phyloP scores from a whole-genome alignment of 2,329 filamentous ascomycete species.

The Xylaria polymorpha region DNA sequence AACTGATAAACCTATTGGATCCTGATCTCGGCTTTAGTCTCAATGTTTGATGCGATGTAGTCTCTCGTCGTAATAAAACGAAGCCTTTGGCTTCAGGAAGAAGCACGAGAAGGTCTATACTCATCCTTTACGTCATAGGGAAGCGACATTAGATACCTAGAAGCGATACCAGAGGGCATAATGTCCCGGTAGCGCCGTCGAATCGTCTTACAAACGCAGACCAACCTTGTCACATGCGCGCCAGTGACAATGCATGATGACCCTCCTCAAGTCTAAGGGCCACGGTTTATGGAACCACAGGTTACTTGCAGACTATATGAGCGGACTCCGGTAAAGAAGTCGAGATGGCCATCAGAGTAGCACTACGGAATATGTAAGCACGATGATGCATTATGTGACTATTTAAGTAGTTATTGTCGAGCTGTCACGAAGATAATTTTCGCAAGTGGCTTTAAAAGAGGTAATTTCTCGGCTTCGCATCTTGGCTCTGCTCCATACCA shows the following conservation, averaged over 20 bases:
- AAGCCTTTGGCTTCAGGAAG: background rate
- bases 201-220: slow-evolving; percentile 17
- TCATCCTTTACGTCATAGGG: background rate
- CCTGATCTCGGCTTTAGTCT: background rate
- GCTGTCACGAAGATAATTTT: slow-evolving; percentile 13
- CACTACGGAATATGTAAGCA: slow-evolving; percentile 17
- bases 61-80: background rate
- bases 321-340: slow-evolving; percentile 7
- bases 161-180: slow-evolving; percentile 10
- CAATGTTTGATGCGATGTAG: background rate
- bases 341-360: slow-evolving; percentile 10
- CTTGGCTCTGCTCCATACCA: slow-evolving; percentile 29
- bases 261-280: slow-evolving; percentile 16
- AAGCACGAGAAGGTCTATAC: background rate
- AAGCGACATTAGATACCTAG: slow-evolving; percentile 5
- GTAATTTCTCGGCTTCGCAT: slow-evolving; percentile 27
- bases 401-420: slow-evolving; percentile 15
- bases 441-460: slow-evolving; percentile 28
- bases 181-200: background rate
- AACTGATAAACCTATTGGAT: slow-evolving; percentile 6
- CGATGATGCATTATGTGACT: slow-evolving; percentile 6
- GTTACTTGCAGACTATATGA: slow-evolving; percentile 10
- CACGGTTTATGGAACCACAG: background rate
- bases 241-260: slow-evolving; percentile 21
- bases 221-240: slow-evolving; percentile 30